Base-by-base conservation (phyloP, 176 grass and related monocot species). In the Lolium perenne region DNA sequence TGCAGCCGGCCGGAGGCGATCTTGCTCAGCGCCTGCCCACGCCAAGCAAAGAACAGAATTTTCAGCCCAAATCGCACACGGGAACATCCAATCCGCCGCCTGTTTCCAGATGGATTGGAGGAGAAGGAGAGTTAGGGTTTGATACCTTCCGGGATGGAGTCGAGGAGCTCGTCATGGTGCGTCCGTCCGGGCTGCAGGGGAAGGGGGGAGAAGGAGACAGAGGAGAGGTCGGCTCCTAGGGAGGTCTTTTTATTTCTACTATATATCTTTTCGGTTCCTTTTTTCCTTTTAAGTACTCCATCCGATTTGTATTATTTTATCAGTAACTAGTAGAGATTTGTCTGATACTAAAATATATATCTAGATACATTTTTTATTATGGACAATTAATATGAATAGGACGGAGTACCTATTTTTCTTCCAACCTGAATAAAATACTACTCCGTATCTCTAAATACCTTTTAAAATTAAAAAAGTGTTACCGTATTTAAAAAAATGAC, bases 1-100 rank as follows among this genome's bases (percentile, higher is more conserved):
- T 95, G 93, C 69, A 98, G 90, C 77, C 96, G 90, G 83, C 94
- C 94, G 93, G 86, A 86, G 5, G 96, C 96, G 92, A 95, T 98
- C 93, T 95, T 98, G 96, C 96, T 98, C 92, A 98, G 91, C 73
- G 86, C 90, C 96, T 98, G 88, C 47, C 20, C 81, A 16, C 29
- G 13, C 10, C 65, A 38, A 6, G 32, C 17, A 13, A 9, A 73
- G 83, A 18, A 78, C 3, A 38, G 8, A 10, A 73, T 26, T 79
- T 25, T 57, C 9, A 58, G 84, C 76, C 75, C 32, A 80, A 80
- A 80, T 87, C 80, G 74, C 38, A 20, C 61, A 46, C 21, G 48
- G 50, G 74, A 49, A 79, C 38, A 9, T 8, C 38, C 57, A 23
- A 11, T 6, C 38, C 26, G 46, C 13, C 12, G 71, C 80, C 12